Percentiles rank a stretch among this genome's conserved stretches.
These are phyloP conservation scores for Tuctoria greenei DNA, from an alignment of 176 grass and related monocot species.

Conservation along the genomic window DNA sequence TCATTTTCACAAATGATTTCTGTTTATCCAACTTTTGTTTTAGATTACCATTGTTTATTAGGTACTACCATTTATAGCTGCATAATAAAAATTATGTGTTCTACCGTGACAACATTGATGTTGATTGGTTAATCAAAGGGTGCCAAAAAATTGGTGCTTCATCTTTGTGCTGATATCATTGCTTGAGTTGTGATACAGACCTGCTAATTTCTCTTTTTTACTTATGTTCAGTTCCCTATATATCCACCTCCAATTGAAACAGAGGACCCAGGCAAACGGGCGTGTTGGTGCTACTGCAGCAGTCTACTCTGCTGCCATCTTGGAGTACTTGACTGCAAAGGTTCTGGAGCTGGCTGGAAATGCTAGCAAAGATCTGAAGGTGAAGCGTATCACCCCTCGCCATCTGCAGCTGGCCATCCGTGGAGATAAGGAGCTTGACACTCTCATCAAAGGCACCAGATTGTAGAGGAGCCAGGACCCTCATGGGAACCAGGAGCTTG, in stretches of 20 bases:
- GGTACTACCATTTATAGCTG: background rate
- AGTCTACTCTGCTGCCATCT: conserved; percentile 65
- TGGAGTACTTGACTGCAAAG: conserved; percentile 62
- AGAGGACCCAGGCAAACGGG: conserved; percentile 61
- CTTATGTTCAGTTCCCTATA: conserved; percentile 52
- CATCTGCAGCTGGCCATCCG: conserved; percentile 73
- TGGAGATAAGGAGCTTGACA: conserved; percentile 66
- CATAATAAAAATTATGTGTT: background rate
- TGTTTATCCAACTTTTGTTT: background rate
- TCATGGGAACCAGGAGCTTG: no score
- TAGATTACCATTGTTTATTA: background rate
- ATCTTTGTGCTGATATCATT: background rate
- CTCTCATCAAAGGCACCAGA: conserved; percentile 81
- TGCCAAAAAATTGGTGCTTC: background rate
- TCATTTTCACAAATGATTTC: background rate
- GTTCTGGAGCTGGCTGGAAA: conserved; percentile 68
- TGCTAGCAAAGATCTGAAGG: conserved; percentile 75
- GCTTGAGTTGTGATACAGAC: background rate
- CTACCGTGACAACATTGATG: background rate
- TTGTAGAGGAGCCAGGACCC: no score
- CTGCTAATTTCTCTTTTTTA: background rate
- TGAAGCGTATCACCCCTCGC: conserved; percentile 73
- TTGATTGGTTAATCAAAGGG: background rate
- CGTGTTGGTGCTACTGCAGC: conserved; percentile 72
- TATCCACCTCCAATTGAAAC: conserved; percentile 67